phyloP scores from a whole-genome alignment of 345 rosid species.

The Draba incana region DNA sequence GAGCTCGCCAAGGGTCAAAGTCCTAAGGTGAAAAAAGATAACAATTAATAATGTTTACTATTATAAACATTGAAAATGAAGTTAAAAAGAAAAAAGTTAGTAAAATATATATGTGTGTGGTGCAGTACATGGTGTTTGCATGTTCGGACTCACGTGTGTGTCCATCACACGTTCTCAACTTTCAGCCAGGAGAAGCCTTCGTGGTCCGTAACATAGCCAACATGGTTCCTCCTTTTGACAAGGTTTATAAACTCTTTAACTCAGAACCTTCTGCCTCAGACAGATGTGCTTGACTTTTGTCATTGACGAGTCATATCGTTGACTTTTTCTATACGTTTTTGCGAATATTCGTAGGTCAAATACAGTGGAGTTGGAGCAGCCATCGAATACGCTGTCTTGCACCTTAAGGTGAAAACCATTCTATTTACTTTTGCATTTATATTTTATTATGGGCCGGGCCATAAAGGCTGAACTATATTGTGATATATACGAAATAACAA shows the following conservation, averaged over 20 bases:
- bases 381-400: slow-evolving; percentile 93
- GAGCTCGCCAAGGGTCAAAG: slow-evolving; percentile 93
- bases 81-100: neutral
- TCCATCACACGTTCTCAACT: slow-evolving; percentile 54
- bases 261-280: neutral
- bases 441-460: neutral
- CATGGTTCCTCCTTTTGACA: slow-evolving; percentile 57
- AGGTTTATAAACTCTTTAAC: slow-evolving; percentile 37
- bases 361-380: slow-evolving; percentile 85
- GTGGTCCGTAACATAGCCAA: slow-evolving; percentile 55
- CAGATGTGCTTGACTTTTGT: slow-evolving; percentile 9
- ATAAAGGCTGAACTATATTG: neutral
- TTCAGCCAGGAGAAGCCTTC: slow-evolving; percentile 61
- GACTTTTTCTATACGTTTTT: neutral
- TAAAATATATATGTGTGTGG: slow-evolving; percentile 8
- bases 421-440: neutral
- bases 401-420: slow-evolving; percentile 76
- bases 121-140: slow-evolving; percentile 89
- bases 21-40: slow-evolving; percentile 60
- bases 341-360: slow-evolving; percentile 35
- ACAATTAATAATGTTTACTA: neutral
- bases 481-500: too few species aligned
- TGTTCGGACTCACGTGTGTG: slow-evolving; percentile 63
- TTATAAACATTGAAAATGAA: neutral
- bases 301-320: neutral